Evolutionary conservation across 495 filamentous ascomycete genomes (phyloP), one percentile per base, ranked within the genome.

Genomic region (Hapsidospora chrysogenum): DNA sequence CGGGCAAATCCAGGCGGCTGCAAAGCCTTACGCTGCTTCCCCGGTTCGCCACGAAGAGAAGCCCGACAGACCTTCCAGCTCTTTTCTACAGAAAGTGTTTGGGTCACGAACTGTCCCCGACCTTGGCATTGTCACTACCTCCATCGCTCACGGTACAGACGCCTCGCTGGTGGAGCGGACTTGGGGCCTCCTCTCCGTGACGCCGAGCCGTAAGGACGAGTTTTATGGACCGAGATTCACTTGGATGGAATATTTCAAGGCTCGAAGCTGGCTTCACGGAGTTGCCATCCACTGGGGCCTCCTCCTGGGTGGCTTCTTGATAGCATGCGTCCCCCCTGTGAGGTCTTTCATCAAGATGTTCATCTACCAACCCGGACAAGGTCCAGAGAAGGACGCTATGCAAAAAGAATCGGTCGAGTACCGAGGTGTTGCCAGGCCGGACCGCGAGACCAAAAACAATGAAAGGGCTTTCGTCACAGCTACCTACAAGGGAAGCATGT

Each of bases 181-280:
- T 26, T 89, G 84, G 75, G 80, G 77, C 3, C 50, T 94, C 3
- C 61, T 84, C 37, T 63, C 71, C 9, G 59, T 65, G 3, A 56
- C 57, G n/a, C 46, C 54, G 0, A 19, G 41, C 17, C 41, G 48
- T 2, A 31, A 44, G 19, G 45, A 40, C 3, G 51, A 58, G 4
- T 56, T 66, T 29, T 89, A 92, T 53, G 85, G 85, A 0, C 65
- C 70, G 3, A 66, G 70, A 3, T 93, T 93, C 52, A 60, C 64
- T 20, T 85, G 78, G 9, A 61, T 57, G 20, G 76, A 85, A 47
- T 83, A 76, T 49, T 60, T 73, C 50, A 68, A 62, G 21, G 66
- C 74, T 0, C 63, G 67, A 8, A 83, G 72, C 46, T 55, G 54
- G n/a, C 33, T 81, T 16, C 43, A 52, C 4, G 85, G 72, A 1